phyloP scores from a whole-genome alignment of 257 asterid species.

The Orobanche coerulescens region DNA sequence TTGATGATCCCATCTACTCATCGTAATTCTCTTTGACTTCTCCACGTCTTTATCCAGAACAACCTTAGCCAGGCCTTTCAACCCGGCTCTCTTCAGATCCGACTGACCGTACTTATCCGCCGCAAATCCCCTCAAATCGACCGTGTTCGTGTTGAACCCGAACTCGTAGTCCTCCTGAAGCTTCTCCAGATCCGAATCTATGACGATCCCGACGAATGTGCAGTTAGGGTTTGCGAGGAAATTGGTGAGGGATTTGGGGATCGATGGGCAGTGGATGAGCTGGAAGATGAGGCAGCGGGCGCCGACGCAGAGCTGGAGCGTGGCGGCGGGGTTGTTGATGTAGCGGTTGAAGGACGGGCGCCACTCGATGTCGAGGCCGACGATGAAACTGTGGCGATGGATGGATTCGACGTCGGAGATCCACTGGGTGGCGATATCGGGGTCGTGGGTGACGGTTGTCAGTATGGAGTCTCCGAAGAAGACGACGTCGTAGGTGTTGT shows the following conservation, averaged over 20 bases:
- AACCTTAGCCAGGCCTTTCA: too few species aligned
- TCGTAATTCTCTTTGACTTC: conserved; percentile 34
- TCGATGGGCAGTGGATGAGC: too few species aligned
- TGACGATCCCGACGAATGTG: conserved; percentile 42
- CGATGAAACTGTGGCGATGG: too few species aligned
- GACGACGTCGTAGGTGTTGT: conserved; percentile 27
- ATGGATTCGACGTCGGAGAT: conserved; percentile 29
- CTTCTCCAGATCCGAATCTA: conserved; percentile 33
- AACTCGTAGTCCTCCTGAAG: conserved; percentile 32
- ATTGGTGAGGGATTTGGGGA: conserved; percentile 18
- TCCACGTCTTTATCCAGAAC: too few species aligned
- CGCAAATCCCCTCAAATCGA: conserved; percentile 43
- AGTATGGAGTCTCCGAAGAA: conserved; percentile 24
- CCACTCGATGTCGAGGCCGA: too few species aligned
- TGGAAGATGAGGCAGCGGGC: too few species aligned
- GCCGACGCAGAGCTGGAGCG: too few species aligned
- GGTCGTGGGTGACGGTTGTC: conserved; percentile 36
- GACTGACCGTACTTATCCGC: conserved; percentile 14
- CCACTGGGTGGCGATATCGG: conserved; percentile 29
- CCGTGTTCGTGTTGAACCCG: conserved; percentile 22
- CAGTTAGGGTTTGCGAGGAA: conserved; percentile 31
- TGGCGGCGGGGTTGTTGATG: too few species aligned
- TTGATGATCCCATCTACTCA: conserved; percentile 42
- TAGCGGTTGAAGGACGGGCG: too few species aligned
- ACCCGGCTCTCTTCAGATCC: conserved; percentile 25